Base-by-base conservation (phyloP, 768 basidiomycete genomes). In the Macrolepiota fuliginosa region DNA sequence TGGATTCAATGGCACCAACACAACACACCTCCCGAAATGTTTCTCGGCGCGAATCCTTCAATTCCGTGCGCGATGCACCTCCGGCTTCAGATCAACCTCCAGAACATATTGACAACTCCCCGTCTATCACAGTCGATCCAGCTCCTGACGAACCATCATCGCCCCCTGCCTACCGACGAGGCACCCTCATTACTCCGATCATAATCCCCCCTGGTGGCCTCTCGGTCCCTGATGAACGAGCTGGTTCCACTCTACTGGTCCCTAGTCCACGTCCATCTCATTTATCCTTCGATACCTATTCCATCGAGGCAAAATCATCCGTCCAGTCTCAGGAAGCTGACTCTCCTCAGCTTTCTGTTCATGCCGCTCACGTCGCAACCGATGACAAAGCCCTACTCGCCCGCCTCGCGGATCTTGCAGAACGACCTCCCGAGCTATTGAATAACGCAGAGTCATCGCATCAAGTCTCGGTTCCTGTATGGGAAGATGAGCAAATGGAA, bases 371-470 rank as follows among this genome's bases (percentile, higher is more conserved):
- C 67, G 75, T 89, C 51, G 86, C 87, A 17, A 86, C 80, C 1
- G 87, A 89, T 68, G 87, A 89, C 70, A 89, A 89, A 68, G 68
- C 74, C 0, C 64, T 81, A n/a, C 77, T 89, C 45, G 84, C 83
- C 25, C 79, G 77, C 36, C 74, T 88, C 45, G 80, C 76, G 1
- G 76, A 76, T 37, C 64, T 83, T 32, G 84, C 82, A 37, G 86
- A 84, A 62, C 78, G 78, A 19, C 87, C 87, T n/a, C 81, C 81
- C 5, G 73, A 74, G 37, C 66, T 55, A 29, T 51, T 62, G 12
- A 57, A 60, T 19, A 60, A 70, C 19, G 54, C 54, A 24, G 60
- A 64, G 51, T 58, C 72, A 1, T 58, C 58, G 17, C 62, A 66
- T 5, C 65, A 71, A 50, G 71, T 77, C 4, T 85, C 83, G 55